Percentiles rank a stretch among this genome's conserved stretches.
Evolutionary conservation across 805 yeast species (phyloP).

Genomic region (Kodamaea neixiangensis): DNA sequence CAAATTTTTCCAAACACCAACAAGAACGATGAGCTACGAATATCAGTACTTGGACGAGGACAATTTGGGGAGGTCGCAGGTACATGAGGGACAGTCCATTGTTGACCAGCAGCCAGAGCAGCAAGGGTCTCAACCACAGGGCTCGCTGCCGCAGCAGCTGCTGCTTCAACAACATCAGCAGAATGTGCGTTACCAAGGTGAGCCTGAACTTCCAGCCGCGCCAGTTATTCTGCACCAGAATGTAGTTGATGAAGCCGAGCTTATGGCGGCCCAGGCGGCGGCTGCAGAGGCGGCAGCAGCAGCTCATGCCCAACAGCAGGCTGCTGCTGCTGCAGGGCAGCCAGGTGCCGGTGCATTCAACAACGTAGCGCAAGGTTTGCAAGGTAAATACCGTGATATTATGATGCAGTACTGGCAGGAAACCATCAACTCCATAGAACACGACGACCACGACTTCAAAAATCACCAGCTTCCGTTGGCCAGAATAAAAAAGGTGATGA

Average conservation of each 20-base stretch:
- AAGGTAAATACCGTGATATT: conserved; percentile 76
- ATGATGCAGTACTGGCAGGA: conserved; percentile 99
- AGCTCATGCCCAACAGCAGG: conserved; percentile 50
- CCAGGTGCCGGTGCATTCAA: conserved; percentile 68
- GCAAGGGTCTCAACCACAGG: conserved; percentile 6
- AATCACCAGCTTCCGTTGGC: conserved; percentile 95
- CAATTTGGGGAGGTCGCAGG: conserved; percentile 20
- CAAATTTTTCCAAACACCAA: conserved; percentile 1
- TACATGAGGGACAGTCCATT: conserved; percentile 21
- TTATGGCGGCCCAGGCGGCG: conserved; percentile 11
- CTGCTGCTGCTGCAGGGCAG: conserved; percentile 44
- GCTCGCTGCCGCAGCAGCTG: conserved; percentile 11
- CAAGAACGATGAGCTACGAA: conserved; percentile 29
- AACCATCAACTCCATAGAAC: conserved; percentile 85
- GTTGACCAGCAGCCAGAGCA: conserved; percentile 15
- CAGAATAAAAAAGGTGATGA: conserved; percentile 95
- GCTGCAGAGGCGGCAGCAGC: conserved; percentile 29
- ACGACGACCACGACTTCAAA: conserved; percentile 86
- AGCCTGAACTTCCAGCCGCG: background rate
- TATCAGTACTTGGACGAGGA: conserved; percentile 32
- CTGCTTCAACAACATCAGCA: background rate
- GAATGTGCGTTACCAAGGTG: background rate
- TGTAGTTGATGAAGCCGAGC: conserved; percentile 20
- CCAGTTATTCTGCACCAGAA: conserved; percentile 10
- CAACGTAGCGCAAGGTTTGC: conserved; percentile 91